phyloP scores from a whole-genome alignment of 2,329 filamentous ascomycete species.

The Corynespora cassiicola region DNA sequence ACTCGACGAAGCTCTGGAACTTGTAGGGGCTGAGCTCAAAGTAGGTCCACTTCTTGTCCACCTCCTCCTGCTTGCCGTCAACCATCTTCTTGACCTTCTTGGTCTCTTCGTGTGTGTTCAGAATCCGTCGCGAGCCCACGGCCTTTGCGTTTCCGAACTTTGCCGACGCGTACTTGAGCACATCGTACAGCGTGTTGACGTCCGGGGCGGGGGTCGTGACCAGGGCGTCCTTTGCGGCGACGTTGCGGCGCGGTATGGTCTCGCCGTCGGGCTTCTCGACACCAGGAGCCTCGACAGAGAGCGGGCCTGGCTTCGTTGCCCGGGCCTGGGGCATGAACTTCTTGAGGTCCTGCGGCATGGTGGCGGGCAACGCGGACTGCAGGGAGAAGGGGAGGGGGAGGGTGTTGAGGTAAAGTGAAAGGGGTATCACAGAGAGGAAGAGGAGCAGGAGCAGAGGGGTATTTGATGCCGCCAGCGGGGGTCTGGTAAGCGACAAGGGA shows the following conservation, averaged over 20 bases:
- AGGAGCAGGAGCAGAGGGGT: conserved; percentile 18
- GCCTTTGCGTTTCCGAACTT: conserved; percentile 61
- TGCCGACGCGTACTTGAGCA: conserved; percentile 72
- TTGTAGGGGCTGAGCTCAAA: conserved; percentile 82
- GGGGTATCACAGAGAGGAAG: conserved; percentile 24
- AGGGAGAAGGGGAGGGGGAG: conserved; percentile 17
- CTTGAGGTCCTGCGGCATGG: conserved; percentile 52
- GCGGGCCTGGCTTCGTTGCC: conserved; percentile 70
- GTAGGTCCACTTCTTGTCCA: conserved; percentile 91
- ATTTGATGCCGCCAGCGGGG: conserved; percentile 29
- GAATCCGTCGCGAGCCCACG: conserved; percentile 71
- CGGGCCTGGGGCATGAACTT: conserved; percentile 56
- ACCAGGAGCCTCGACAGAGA: conserved; percentile 75
- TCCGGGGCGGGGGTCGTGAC: conserved; percentile 70
- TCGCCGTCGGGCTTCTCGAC: conserved; percentile 76
- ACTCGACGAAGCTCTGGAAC: conserved; percentile 81
- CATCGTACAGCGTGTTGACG: conserved; percentile 78
- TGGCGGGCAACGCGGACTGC: conserved; percentile 18
- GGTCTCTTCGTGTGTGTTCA: conserved; percentile 80
- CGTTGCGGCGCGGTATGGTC: conserved; percentile 81
- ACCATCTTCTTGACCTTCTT: conserved; percentile 91
- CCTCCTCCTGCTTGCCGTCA: conserved; percentile 77
- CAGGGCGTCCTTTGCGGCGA: conserved; percentile 73
- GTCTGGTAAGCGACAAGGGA: conserved; percentile 8
- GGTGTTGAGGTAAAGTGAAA: conserved; percentile 15